Evolutionary conservation across 2,329 filamentous ascomycete genomes (phyloP).

Genomic region (Diaporthe longicolla): DNA sequence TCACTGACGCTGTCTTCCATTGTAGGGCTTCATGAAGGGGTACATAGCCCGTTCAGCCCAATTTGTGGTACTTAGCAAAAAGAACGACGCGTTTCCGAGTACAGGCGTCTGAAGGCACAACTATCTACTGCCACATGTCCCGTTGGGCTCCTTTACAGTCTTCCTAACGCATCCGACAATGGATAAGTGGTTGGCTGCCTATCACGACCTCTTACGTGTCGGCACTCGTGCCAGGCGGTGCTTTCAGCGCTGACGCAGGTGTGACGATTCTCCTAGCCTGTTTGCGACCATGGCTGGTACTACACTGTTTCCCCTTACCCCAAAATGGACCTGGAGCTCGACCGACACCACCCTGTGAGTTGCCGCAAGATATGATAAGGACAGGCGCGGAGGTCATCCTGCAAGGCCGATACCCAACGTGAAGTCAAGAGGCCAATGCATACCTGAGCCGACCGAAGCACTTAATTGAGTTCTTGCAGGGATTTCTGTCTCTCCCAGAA

Average conservation of each 20-base stretch:
- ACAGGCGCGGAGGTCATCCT: neutral
- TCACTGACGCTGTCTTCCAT: conserved; percentile 48
- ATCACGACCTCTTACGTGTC: neutral
- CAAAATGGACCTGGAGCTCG: neutral
- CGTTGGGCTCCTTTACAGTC: neutral
- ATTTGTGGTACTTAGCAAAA: conserved; percentile 95
- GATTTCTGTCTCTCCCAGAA: neutral
- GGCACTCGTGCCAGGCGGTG: neutral
- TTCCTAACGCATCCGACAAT: neutral
- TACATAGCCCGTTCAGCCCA: conserved; percentile 94
- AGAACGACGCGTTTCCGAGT: conserved; percentile 92
- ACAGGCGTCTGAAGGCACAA: conserved; percentile 74
- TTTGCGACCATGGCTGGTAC: neutral
- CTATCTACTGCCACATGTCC: neutral
- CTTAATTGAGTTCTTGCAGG: conserved; percentile 16
- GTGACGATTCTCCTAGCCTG: neutral
- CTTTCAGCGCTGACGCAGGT: neutral
- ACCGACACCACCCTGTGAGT: neutral
- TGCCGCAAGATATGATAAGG: neutral
- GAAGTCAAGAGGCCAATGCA: neutral
- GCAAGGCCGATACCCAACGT: neutral
- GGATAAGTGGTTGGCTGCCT: neutral
- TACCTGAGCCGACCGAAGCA: neutral
- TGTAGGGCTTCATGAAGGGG: conserved; percentile 92
- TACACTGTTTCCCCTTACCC: neutral